phyloP scores from a whole-genome alignment of 2,329 filamentous ascomycete genomes.

The Talaromyces sp. region DNA sequence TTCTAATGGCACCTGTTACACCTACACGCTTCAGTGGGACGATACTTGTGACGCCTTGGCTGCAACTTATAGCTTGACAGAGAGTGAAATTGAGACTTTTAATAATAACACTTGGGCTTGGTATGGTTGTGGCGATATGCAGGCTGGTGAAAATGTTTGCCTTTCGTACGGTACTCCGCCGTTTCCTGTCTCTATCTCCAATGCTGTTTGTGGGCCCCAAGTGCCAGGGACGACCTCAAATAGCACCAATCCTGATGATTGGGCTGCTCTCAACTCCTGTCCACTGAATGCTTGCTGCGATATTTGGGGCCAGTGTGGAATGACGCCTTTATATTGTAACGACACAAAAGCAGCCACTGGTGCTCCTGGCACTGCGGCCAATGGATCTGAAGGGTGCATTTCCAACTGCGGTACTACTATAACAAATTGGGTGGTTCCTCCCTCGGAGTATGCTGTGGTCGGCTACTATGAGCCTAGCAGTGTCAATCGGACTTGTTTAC shows the following conservation, averaged over 20 bases:
- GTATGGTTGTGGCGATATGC: conserved; percentile 1
- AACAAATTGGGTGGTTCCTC: conserved; percentile 17
- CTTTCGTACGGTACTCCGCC: not conserved
- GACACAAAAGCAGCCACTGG: conserved; percentile 27
- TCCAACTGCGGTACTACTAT: conserved; percentile 47
- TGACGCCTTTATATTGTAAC: conserved; percentile 47
- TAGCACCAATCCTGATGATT: not conserved
- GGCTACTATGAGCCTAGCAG: conserved; percentile 28
- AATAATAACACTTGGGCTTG: conserved; percentile 11
- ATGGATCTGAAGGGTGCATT: conserved; percentile 42
- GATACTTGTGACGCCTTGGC: not conserved
- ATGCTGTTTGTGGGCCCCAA: conserved; percentile 6
- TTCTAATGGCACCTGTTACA: not conserved
- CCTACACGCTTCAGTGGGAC: not conserved
- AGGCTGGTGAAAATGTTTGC: not conserved
- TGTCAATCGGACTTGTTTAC: conserved; percentile 33
- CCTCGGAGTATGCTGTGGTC: conserved; percentile 6
- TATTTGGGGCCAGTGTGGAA: conserved; percentile 49
- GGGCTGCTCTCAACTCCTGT: conserved; percentile 46
- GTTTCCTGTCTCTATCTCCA: not conserved
- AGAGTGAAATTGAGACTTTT: conserved; percentile 2
- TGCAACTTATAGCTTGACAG: not conserved
- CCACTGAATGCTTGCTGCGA: conserved; percentile 44
- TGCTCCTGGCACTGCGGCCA: conserved; percentile 39
- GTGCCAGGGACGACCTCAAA: not conserved